A percentile compares a stretch with the other conserved stretches of the same genome.
Evolutionary conservation across 1,284 basidiomycete genomes (phyloP).

Genomic region (Cutaneotrichosporon spelunceum): DNA sequence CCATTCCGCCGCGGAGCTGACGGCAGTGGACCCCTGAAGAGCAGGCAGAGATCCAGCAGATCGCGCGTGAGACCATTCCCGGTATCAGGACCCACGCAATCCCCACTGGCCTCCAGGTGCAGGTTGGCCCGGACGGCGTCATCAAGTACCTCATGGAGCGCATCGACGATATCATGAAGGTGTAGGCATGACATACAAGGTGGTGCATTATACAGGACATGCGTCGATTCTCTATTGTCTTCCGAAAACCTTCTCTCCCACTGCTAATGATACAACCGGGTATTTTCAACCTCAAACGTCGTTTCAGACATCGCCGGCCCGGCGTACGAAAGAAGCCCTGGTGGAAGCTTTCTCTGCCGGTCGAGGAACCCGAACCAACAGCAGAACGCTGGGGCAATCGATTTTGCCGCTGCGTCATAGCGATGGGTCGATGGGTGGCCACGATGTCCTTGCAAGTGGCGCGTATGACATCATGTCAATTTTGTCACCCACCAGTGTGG

Average conservation of each 20-base stretch:
- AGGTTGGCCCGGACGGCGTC: conserved; percentile 45
- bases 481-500: neutral
- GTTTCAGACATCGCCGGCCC: too few species aligned
- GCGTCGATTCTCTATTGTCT: neutral
- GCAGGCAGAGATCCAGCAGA: conserved; percentile 45
- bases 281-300: too few species aligned
- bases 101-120: conserved; percentile 48
- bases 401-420: too few species aligned
- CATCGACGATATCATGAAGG: conserved; percentile 45
- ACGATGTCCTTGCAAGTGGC: too few species aligned
- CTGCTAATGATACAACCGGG: neutral
- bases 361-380: too few species aligned
- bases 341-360: too few species aligned
- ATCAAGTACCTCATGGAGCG: conserved; percentile 44
- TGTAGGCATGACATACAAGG: conserved; percentile 5
- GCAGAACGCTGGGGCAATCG: too few species aligned
- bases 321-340: too few species aligned
- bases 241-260: too few species aligned
- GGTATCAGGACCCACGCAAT: conserved; percentile 48
- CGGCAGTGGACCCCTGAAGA: conserved; percentile 50
- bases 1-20: neutral
- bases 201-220: neutral
- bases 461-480: too few species aligned
- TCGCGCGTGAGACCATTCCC: conserved; percentile 46
- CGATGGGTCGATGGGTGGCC: too few species aligned